phyloP scores from a whole-genome alignment of 352 stramenopile species.

The Phytophthora aleatoria region DNA sequence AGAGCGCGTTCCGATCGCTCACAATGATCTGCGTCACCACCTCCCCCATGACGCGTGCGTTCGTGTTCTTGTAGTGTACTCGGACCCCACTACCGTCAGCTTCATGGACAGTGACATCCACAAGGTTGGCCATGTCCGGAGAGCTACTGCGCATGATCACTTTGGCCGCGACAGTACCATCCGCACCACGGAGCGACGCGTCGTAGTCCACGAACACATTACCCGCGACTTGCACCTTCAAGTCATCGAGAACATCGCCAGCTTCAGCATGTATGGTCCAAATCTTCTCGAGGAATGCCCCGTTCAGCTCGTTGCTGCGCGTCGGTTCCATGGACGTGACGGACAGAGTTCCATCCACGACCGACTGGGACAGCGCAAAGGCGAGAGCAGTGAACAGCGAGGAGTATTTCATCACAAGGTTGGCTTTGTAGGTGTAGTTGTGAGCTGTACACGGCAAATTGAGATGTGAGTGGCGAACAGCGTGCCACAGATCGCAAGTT shows the following conservation, averaged over 20 bases:
- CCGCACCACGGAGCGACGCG: slow-evolving; percentile 18
- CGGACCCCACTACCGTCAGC: slow-evolving; percentile 33
- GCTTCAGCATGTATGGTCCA: slow-evolving; percentile 34
- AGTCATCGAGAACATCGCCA: slow-evolving; percentile 19
- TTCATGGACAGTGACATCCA: slow-evolving; percentile 36
- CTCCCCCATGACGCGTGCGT: slow-evolving; percentile 31
- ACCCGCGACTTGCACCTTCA: slow-evolving; percentile 36
- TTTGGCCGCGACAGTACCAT: slow-evolving; percentile 25
- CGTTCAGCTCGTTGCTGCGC: slow-evolving; percentile 6
- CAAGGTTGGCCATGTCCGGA: slow-evolving; percentile 30
- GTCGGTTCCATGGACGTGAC: slow-evolving; percentile 16
- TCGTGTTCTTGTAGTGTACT: slow-evolving; percentile 52
- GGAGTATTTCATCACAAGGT: slow-evolving; percentile 12
- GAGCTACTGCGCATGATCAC: slow-evolving; percentile 37
- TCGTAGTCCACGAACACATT: slow-evolving; percentile 52
- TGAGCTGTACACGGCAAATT: slow-evolving; percentile 23
- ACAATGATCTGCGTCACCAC: slow-evolving; percentile 42
- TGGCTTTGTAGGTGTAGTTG: neutral
- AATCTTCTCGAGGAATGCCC: slow-evolving; percentile 30
- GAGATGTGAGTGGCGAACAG: slow-evolving; percentile 18
- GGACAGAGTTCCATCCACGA: slow-evolving; percentile 12
- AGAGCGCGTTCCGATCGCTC: slow-evolving; percentile 29
- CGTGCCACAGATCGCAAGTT: slow-evolving; percentile 15
- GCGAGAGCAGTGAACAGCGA: slow-evolving; percentile 10
- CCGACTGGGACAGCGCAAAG: slow-evolving; percentile 6